Base-by-base conservation (phyloP, 768 basidiomycete species). In the Serendipita sp. region DNA sequence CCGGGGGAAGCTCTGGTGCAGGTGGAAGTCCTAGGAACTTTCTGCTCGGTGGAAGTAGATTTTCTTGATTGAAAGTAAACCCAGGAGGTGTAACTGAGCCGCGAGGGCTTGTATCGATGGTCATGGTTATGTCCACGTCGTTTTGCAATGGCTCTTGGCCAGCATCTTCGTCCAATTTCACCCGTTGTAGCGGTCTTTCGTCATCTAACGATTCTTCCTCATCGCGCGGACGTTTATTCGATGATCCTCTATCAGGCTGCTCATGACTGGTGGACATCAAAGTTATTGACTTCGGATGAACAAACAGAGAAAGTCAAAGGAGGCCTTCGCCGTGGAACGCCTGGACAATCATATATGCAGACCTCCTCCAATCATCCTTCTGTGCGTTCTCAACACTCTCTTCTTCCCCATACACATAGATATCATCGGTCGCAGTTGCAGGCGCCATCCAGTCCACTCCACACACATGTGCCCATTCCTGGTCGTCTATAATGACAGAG, bases 31-130 rank as follows among this genome's bases (percentile, higher is more conserved):
- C 58, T 13, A 71, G 45, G 16, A 71, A 62, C 15, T 41, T 56
- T 15, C 65, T 54, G 69, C 89, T 92, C 2, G 89, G 85, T 32
- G 90, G 91, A 13, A 92, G 72, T 45, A 78, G 65, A 28, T 65
- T 66, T 11, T 68, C 71, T 30, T 15, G 45, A 13, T 64, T 18
- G 66, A 18, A 32, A n/a, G 18, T 28, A 16, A 24, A 41, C 11
- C 18, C 32, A n/a, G 66, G 1, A 37, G 15, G 24, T 32, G 46
- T 38, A 11, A 54, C 10, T 30, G 53, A 11, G 13, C 53, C 45
- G 45, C 45, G 11, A 13, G 45, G 11, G 18, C 11, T 11, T 28
- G 53, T 28, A 16, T 54, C 53, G 53, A 16, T 30, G 30, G 28
- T 30, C 13, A 54, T 54, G 53, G 53, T 54, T 30, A 30, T 15